Evolutionary conservation across 2,329 filamentous ascomycete species (phyloP).

Genomic region (Ceratocystis lukuohia): DNA sequence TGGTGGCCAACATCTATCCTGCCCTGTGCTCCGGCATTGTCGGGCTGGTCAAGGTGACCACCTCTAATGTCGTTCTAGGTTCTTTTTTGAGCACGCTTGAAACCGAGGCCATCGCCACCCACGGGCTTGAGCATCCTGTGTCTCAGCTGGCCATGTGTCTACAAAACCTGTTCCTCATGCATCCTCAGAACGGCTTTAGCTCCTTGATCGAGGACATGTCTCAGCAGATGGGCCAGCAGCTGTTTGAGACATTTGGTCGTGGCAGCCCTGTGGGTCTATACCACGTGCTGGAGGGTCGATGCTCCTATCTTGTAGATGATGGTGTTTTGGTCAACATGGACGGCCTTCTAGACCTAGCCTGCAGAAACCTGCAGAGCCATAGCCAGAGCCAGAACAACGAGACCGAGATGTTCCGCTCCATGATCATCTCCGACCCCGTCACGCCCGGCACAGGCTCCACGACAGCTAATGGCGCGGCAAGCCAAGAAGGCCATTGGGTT

Average conservation of each 20-base stretch:
- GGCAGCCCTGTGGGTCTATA: background rate
- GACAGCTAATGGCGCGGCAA: background rate
- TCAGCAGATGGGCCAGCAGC: background rate
- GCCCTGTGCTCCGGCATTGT: background rate
- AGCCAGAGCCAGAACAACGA: background rate
- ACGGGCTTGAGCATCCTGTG: background rate
- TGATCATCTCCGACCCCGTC: background rate
- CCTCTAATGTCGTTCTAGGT: background rate
- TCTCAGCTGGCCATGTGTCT: conserved; percentile 4
- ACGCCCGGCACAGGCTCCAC: background rate
- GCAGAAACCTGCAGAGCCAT: background rate
- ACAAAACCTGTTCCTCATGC: background rate
- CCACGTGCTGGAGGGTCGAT: background rate
- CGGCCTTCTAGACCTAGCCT: background rate
- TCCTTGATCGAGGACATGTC: background rate
- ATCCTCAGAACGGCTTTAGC: background rate
- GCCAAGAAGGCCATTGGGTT: background rate
- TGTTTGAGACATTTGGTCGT: conserved; percentile 2
- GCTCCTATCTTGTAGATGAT: background rate
- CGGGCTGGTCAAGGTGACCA: background rate
- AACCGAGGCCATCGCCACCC: background rate
- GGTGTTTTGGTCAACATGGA: background rate
- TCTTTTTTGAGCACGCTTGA: background rate
- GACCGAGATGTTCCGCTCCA: background rate
- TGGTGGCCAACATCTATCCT: background rate